Conservation (phyloP, 78 protist species). For the Guillardia theta region DNA sequence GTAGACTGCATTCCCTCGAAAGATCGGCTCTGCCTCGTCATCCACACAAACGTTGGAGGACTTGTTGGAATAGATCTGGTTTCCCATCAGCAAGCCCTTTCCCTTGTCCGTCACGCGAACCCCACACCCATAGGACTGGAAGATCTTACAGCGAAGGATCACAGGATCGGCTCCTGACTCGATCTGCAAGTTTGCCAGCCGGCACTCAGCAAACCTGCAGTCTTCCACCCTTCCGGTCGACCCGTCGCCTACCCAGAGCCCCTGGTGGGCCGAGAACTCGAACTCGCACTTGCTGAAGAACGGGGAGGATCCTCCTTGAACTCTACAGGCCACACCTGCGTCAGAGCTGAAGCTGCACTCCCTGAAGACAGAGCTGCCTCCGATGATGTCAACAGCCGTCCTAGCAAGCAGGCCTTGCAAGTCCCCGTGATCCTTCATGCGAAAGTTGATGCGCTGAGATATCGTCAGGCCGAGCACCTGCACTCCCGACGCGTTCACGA, state of each 20-base stretch:
- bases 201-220: background rate
- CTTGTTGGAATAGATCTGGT: background rate
- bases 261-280: background rate
- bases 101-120: background rate
- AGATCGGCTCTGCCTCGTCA: conserved; percentile 15
- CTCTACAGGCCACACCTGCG: background rate
- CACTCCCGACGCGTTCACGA: background rate
- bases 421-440: background rate
- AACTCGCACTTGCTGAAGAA: background rate
- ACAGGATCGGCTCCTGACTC: background rate
- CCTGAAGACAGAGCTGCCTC: background rate
- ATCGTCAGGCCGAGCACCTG: background rate
- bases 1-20: background rate
- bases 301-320: background rate
- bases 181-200: background rate
- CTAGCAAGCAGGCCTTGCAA: background rate
- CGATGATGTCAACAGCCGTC: background rate
- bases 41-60: background rate
- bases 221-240: background rate
- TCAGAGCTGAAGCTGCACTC: background rate
- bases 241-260: background rate
- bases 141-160: background rate
- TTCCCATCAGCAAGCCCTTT: background rate
- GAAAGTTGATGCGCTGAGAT: background rate
- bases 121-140: background rate